Evolutionary conservation across 768 basidiomycete species (phyloP), one percentile per base, ranked within the genome.

Genomic region (Russula brevipes): DNA sequence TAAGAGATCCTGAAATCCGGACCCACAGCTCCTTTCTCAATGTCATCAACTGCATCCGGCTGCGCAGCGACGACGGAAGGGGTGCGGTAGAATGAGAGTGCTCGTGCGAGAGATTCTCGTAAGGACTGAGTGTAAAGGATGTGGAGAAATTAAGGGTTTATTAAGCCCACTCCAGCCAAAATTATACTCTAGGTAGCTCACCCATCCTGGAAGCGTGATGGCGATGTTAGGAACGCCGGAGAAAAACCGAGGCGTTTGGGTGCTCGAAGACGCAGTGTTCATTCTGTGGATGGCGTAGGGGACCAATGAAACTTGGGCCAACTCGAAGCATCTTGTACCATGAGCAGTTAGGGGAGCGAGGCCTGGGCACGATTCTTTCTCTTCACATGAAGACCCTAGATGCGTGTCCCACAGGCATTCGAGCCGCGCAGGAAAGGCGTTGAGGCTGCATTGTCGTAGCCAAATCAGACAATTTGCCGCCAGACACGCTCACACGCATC

Each of bases 201-300:
- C 57, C 58, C 64, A 66, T 51, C 64, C 55, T 30, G 59, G 64
- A 50, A 61, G 52, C 36, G 54, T 42, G 31, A 59, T 35, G 52
- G 35, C 41, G 19, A 65, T 41, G 50, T 35, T 54, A 9, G 60
- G 58, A 44, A 42, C 47, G 24, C 65, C 61, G 60, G 61, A 60
- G 55, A 66, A 54, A 58, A 49, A 47, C 54, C 61, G 63, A 54
- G 50, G 61, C 42, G 36, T 49, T 45, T 45, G 47, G 35, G 49
- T 58, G 16, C 45, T 57, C 19, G 51, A 52, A 36, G 54, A 33
- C 14, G 46, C 35, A 5, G 54, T 52, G n/a, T 54, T 57, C 67
- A 57, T 67, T 63, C 64, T 31, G 45, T 56, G 30, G 58, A 63
- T 39, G 49, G 38, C 42, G 30, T 46, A 50, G 47, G 54, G 51